A percentile compares a stretch with the other conserved stretches of the same genome.
These are phyloP conservation scores for Sicyos edulis DNA, from an alignment of 306 rosid genomes.

Conservation along the genomic window DNA sequence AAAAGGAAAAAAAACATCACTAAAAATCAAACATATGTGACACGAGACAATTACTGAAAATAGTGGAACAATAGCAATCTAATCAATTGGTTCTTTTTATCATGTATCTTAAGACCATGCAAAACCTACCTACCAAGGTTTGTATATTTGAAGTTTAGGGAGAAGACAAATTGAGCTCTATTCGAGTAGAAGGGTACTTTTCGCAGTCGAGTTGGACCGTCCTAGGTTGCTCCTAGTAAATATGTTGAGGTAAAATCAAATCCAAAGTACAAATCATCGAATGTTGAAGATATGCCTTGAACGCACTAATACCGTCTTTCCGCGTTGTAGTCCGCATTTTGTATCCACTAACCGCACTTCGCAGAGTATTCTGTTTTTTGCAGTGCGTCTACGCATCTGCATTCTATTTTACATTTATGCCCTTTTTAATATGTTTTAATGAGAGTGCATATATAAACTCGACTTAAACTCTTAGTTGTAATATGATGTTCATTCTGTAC, in stretches of 20 bases:
- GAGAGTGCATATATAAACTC: no score
- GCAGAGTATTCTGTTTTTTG: no score
- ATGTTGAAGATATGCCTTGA: no score
- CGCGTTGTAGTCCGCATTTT: no score
- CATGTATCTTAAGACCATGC: constrained; percentile 9
- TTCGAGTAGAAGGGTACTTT: constrained; percentile 8
- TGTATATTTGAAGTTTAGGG: not conserved
- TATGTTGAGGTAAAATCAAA: constrained; percentile 13
- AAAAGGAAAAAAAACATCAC: not conserved
- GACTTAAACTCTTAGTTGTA: no score
- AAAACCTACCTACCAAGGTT: constrained; percentile 10
- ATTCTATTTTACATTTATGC: no score
- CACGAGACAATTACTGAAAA: not conserved
- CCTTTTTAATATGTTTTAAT: no score
- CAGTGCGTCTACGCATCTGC: no score
- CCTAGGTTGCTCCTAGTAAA: not conserved
- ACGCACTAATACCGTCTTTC: no score
- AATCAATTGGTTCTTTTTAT: not conserved
- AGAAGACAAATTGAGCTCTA: constrained; percentile 1
- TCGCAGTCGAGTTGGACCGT: constrained; percentile 9
- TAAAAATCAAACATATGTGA: not conserved
- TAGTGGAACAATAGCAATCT: not conserved
- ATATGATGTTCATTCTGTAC: no score
- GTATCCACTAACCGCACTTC: no score
- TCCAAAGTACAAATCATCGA: constrained; percentile 11